These are phyloP conservation scores for Boletellus deceptivus DNA, from an alignment of 1,284 basidiomycete genomes.

Conservation along the genomic window DNA sequence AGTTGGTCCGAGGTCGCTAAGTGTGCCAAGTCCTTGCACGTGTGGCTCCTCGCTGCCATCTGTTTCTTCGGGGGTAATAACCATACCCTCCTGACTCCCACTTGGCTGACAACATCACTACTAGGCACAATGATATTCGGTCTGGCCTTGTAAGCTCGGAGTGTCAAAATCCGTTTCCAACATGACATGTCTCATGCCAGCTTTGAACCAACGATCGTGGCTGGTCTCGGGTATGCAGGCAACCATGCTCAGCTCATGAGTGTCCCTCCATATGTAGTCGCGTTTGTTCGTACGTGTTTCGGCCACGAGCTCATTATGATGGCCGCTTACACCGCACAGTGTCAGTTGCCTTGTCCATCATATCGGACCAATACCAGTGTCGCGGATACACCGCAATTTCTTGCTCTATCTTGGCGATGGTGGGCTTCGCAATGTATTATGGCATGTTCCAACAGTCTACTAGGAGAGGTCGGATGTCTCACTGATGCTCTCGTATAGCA, in stretches of 20 bases:
- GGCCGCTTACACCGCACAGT: not conserved
- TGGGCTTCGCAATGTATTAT: constrained; percentile 51
- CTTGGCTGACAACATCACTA: constrained; percentile 12
- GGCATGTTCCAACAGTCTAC: constrained; percentile 30
- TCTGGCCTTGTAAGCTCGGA: constrained; percentile 30
- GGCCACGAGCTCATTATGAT: not conserved
- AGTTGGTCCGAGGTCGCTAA: constrained; percentile 37
- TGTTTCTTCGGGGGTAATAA: constrained; percentile 31
- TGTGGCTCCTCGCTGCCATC: constrained; percentile 25
- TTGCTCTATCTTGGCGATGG: constrained; percentile 36
- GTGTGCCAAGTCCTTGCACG: constrained; percentile 38
- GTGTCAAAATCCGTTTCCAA: too few species aligned
- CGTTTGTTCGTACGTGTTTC: constrained; percentile 39
- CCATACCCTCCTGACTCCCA: not conserved
- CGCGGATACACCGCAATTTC: constrained; percentile 42
- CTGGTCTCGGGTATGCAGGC: constrained; percentile 42
- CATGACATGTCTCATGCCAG: constrained; percentile 26
- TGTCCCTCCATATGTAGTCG: constrained; percentile 45
- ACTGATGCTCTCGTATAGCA: not conserved
- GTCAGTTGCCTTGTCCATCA: not conserved
- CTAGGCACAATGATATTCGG: constrained; percentile 42
- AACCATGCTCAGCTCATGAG: constrained; percentile 49
- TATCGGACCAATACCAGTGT: constrained; percentile 45
- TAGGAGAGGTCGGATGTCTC: not conserved
- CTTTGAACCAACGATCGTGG: constrained; percentile 55